These are phyloP conservation scores for Colletotrichum trifolii DNA, from an alignment of 2,329 filamentous ascomycete genomes.

Conservation along the genomic window DNA sequence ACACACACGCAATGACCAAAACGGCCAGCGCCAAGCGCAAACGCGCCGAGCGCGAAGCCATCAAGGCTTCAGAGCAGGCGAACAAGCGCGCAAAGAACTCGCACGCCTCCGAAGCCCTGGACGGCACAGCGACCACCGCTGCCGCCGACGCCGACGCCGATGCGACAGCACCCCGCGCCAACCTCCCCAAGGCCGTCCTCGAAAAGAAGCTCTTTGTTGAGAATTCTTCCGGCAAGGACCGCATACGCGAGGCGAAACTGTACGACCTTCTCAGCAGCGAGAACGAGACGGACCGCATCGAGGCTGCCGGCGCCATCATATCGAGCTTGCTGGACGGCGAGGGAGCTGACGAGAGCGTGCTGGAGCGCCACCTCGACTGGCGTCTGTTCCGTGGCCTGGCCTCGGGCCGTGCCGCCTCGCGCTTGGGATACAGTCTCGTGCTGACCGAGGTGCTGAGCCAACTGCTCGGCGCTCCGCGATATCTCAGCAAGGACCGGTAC, in stretches of 20 bases:
- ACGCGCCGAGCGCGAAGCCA: conserved; percentile 38
- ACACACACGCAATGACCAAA: conserved; percentile 30
- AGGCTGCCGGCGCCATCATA: conserved; percentile 68
- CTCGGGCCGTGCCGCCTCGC: conserved; percentile 88
- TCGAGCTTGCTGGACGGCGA: conserved; percentile 64
- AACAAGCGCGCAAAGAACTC: conserved; percentile 44
- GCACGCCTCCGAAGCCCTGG: conserved; percentile 38
- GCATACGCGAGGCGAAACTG: conserved; percentile 67
- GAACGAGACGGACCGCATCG: conserved; percentile 65
- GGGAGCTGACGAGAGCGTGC: conserved; percentile 61
- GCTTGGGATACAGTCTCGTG: conserved; percentile 89
- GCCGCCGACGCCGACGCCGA: conserved; percentile 7
- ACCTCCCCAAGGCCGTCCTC: conserved; percentile 42
- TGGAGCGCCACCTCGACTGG: conserved; percentile 70
- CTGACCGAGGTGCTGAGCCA: conserved; percentile 83
- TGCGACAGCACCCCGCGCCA: conserved; percentile 19
- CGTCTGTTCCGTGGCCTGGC: conserved; percentile 88
- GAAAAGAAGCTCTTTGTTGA: conserved; percentile 61
- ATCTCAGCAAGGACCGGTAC: conserved; percentile 60
- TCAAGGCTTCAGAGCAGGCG: conserved; percentile 33
- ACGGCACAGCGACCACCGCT: conserved; percentile 7
- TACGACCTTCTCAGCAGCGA: conserved; percentile 73
- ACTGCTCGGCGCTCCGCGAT: conserved; percentile 65
- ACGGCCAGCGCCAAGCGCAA: conserved; percentile 39
- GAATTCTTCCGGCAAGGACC: conserved; percentile 61